These are phyloP conservation scores for Populus alba DNA, from an alignment of 345 rosid genomes.

Conservation along the genomic window DNA sequence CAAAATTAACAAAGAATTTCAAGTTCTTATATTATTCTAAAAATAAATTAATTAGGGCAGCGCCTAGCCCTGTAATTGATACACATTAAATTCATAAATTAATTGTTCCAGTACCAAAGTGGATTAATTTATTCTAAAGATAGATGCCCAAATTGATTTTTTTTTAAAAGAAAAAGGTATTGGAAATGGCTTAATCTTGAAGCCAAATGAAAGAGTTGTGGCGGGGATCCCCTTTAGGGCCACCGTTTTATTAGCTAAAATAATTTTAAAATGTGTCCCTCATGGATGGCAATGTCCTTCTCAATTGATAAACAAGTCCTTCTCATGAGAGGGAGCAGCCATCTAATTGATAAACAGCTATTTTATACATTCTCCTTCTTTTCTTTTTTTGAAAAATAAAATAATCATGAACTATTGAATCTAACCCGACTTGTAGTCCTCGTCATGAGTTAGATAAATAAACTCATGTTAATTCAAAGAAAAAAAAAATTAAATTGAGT, in stretches of 20 bases:
- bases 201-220: not conserved
- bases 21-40: too few relatives aligned
- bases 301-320: not conserved
- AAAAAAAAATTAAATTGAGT: too few relatives aligned
- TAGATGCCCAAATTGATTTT: not conserved
- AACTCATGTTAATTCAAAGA: too few relatives aligned
- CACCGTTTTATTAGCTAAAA: not conserved
- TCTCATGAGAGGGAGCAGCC: not conserved
- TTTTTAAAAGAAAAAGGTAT: not conserved
- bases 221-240: not conserved
- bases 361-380: not conserved
- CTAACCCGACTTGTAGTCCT: fast-evolving
- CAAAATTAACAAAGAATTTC: too few relatives aligned
- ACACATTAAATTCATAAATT: not conserved
- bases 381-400: too few relatives aligned
- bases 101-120: not conserved
- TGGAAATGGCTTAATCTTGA: slow-evolving; percentile 10
- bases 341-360: not conserved
- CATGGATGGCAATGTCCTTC: not conserved
- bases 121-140: not conserved
- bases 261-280: not conserved
- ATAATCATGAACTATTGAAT: not conserved
- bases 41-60: not conserved
- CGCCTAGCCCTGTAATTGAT: not conserved
- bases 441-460: too few relatives aligned